phyloP scores from a whole-genome alignment of 2,329 filamentous ascomycete genomes.

The Fusarium drepaniforme region DNA sequence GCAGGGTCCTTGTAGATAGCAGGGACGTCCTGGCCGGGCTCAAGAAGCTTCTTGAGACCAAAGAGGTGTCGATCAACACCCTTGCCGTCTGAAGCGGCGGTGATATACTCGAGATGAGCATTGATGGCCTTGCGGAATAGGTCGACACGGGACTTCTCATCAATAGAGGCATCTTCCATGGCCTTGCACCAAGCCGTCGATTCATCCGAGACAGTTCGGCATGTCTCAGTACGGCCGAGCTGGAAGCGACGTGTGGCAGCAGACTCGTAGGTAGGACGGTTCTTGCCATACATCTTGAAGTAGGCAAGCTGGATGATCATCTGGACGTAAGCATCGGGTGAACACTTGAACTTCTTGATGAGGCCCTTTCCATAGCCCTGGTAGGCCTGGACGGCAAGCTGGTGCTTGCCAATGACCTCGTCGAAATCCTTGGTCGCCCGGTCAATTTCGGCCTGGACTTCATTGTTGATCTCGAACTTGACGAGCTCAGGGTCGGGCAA shows the following conservation, averaged over 20 bases:
- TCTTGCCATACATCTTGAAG: conserved; percentile 99
- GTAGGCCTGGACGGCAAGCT: conserved; percentile 94
- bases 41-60: conserved; percentile 90
- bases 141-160: conserved; percentile 74
- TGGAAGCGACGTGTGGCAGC: conserved; percentile 96
- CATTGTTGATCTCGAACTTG: conserved; percentile 81
- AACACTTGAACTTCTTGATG: conserved; percentile 99
- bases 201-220: conserved; percentile 90
- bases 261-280: conserved; percentile 97
- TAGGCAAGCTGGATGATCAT: conserved; percentile 99
- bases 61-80: conserved; percentile 98
- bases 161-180: conserved; percentile 77
- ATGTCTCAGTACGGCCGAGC: conserved; percentile 95
- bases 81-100: conserved; percentile 88
- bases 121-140: conserved; percentile 86
- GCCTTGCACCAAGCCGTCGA: conserved; percentile 90
- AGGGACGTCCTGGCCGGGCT: conserved; percentile 84
- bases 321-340: conserved; percentile 96
- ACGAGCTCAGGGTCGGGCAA: conserved; percentile 84
- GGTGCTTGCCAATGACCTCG: conserved; percentile 85
- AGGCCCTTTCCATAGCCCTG: conserved; percentile 98
- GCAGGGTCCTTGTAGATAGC: conserved; percentile 89
- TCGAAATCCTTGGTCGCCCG: conserved; percentile 84
- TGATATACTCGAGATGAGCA: conserved; percentile 91
- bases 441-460: conserved; percentile 82